These are phyloP conservation scores for Aspergillus sojae DNA, from an alignment of 2,329 filamentous ascomycete species.

Conservation along the genomic window DNA sequence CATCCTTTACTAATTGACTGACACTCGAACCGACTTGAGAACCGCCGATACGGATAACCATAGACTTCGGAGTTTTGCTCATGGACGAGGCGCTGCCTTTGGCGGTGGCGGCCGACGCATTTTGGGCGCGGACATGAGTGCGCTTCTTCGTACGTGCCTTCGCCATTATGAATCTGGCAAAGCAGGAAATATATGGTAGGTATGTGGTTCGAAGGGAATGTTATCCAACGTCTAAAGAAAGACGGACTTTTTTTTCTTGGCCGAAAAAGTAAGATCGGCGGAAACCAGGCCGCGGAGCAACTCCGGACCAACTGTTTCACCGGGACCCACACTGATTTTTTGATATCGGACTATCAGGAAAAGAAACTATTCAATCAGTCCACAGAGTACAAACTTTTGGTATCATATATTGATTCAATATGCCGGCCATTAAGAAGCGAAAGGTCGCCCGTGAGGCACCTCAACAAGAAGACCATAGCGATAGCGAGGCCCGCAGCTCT, in stretches of 20 bases:
- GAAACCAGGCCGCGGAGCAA: constrained; percentile 28
- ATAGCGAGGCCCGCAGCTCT: constrained; percentile 29
- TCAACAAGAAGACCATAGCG: constrained; percentile 22
- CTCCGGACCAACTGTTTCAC: constrained; percentile 43
- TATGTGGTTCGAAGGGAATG: constrained; percentile 3
- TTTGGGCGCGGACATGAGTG: constrained; percentile 73
- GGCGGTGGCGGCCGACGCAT: constrained; percentile 54
- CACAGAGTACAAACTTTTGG: not conserved
- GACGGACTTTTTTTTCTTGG: constrained; percentile 35
- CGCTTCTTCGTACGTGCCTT: constrained; percentile 83
- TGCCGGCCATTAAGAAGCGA: constrained; percentile 45
- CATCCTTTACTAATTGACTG: constrained; percentile 87
- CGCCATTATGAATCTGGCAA: constrained; percentile 61
- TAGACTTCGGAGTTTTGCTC: constrained; percentile 80
- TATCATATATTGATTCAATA: constrained; percentile 17
- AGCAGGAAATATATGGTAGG: not conserved
- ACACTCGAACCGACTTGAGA: constrained; percentile 90
- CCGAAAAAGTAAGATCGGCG: constrained; percentile 37
- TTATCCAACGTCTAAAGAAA: constrained; percentile 15
- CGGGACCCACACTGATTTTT: constrained; percentile 30
- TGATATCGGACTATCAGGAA: constrained; percentile 1
- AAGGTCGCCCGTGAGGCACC: constrained; percentile 37
- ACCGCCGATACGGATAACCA: constrained; percentile 97
- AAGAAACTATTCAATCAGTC: not conserved
- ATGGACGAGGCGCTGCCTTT: constrained; percentile 61